Conservation (phyloP, 768 basidiomycete species). For the Tephrocybe sp. region DNA sequence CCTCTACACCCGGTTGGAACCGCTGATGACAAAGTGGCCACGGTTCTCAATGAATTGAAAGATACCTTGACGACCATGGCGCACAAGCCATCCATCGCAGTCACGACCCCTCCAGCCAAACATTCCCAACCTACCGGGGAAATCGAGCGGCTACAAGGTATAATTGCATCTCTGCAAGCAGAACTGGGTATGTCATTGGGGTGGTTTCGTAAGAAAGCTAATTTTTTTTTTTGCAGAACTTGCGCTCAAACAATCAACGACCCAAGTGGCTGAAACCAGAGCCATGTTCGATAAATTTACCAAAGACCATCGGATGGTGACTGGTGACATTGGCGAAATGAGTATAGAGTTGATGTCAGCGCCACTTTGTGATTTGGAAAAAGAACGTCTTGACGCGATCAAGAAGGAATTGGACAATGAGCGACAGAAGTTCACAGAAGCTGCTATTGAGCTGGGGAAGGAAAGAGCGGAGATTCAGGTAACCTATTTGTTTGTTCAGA, state of each 20-base stretch:
- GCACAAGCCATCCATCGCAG: slow-evolving; percentile 22
- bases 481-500: not conserved
- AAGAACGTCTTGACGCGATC: slow-evolving; percentile 49
- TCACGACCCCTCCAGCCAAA: slow-evolving; percentile 15
- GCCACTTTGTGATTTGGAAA: slow-evolving; percentile 54
- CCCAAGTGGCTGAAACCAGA: slow-evolving; percentile 43
- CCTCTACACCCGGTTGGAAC: slow-evolving; percentile 49
- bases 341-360: slow-evolving; percentile 52
- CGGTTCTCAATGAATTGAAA: slow-evolving; percentile 42
- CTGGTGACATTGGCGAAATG: slow-evolving; percentile 37
- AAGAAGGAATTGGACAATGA: slow-evolving; percentile 62
- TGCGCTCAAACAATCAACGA: slow-evolving; percentile 43
- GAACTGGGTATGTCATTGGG: slow-evolving; percentile 49
- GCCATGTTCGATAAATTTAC: slow-evolving; percentile 56
- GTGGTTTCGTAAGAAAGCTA: not conserved
- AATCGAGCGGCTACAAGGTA: slow-evolving; percentile 44
- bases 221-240: slow-evolving; percentile 38
- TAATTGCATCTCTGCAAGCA: slow-evolving; percentile 47
- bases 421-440: slow-evolving; percentile 60
- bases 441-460: slow-evolving; percentile 57
- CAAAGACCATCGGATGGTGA: slow-evolving; percentile 36
- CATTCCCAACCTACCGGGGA: slow-evolving; percentile 36
- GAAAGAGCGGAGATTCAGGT: slow-evolving; percentile 72
- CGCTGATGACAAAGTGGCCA: slow-evolving; percentile 45
- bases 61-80: slow-evolving; percentile 29